Evolutionary conservation across 1,139 yeast genomes (phyloP), one percentile per base, ranked within the genome.

Genomic region (Martiniozyma asiatica): DNA sequence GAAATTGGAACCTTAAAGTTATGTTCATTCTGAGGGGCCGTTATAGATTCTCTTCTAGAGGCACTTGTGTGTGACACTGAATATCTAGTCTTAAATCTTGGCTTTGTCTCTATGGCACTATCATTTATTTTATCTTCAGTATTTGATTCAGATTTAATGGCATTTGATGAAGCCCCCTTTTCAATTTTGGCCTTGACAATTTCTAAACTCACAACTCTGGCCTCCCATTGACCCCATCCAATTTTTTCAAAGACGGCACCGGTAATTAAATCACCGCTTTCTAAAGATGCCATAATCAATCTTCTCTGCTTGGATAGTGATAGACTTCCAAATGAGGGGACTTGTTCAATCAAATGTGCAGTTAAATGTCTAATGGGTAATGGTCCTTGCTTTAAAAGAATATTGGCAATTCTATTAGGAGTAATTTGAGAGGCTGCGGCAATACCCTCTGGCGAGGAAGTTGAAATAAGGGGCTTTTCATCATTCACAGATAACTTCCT

Each of bases 191-290:
- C 53, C 38, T 55, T 51, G 22, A 58, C 61, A 39, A 53, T 39
- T 14, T 47, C 53, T 11, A 31, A 35, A 5, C 43, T 30, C 6
- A 46, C 70, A 29, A 63, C 58, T 36, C 75, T 65, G 6, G 87
- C 93, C 17, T 87, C 84, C 97, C 97, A 87, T 49, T 89, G 92
- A 36, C 97, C 97, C 97, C 97, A 87, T 16, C 96, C 96, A 24
- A 85, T 85, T 58, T 87, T 87, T 47, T 84, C 94, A 58, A 87
- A 87, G 13, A 79, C 71, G 24, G 75, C 73, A 35, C 65, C 63
- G 35, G 76, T 70, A 17, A 61, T 63, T 5, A 68, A 58, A 49
- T 76, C 92, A 11, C 78, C 79, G 31, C 62, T 53, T 45, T 84
- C 95, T 59, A 87, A 69, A 22, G 89, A 93, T 6, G 85, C 74